These are phyloP conservation scores for Arachis stenosperma DNA, from an alignment of 306 rosid genomes.

Conservation along the genomic window DNA sequence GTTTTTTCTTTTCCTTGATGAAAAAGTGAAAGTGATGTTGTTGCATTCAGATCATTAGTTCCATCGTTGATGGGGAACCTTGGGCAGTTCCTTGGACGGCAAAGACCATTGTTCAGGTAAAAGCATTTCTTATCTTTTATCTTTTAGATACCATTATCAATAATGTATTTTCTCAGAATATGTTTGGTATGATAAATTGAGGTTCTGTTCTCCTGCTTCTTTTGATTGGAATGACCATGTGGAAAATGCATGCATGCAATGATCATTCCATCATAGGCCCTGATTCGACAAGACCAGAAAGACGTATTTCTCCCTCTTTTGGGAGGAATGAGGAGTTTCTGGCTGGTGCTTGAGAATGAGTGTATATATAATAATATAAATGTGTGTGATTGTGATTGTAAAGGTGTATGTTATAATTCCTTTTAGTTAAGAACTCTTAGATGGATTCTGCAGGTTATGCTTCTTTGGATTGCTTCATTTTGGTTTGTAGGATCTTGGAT, in stretches of 20 bases:
- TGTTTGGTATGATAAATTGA: slow-evolving; percentile 19
- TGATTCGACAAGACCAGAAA: slow-evolving; percentile 26
- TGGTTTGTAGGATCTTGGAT: slow-evolving; percentile 73
- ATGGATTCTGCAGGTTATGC: slow-evolving; percentile 60
- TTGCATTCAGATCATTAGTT: slow-evolving; percentile 45
- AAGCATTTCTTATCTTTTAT: slow-evolving; percentile 29
- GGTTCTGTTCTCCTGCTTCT: slow-evolving; percentile 1
- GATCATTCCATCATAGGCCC: slow-evolving; percentile 13
- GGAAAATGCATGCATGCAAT: slow-evolving; percentile 26
- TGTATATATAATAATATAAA: background rate
- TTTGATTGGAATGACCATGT: background rate
- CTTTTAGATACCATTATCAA: slow-evolving; percentile 9
- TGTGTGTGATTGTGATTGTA: no score
- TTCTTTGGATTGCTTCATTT: slow-evolving; percentile 65
- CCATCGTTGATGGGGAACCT: slow-evolving; percentile 44
- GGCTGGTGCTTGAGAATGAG: background rate
- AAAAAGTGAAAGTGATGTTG: slow-evolving; percentile 8
- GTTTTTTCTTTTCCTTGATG: background rate
- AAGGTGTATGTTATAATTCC: background rate
- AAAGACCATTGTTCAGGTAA: slow-evolving; percentile 62
- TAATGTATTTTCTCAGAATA: slow-evolving; percentile 27
- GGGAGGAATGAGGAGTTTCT: slow-evolving; percentile 3
- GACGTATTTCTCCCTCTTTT: background rate
- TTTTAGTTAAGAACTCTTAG: slow-evolving; percentile 38
- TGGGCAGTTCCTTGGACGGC: slow-evolving; percentile 70